A percentile compares a stretch with the other conserved stretches of the same genome.
Evolutionary conservation across 805 yeast genomes (phyloP).

Genomic region (Metschnikowia drakensbergensis): DNA sequence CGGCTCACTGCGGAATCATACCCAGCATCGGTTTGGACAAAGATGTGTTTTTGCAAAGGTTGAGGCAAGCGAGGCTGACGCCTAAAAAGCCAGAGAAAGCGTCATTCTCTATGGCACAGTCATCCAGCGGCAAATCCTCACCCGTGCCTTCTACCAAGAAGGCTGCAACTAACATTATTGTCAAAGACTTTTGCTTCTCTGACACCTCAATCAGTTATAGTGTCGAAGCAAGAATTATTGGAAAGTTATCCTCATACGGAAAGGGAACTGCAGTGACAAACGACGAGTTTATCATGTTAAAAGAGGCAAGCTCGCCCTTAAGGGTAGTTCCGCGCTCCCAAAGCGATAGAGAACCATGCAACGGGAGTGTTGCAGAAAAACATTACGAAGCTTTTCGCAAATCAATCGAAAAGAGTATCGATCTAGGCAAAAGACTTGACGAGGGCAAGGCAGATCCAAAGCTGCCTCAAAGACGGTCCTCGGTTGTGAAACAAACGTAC

Average conservation of each 20-base stretch:
- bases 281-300: conserved; percentile 25
- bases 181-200: conserved; percentile 25
- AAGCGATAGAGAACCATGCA: not conserved
- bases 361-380: conserved; percentile 13
- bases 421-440: conserved; percentile 7
- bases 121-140: not conserved
- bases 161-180: conserved; percentile 8
- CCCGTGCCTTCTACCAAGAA: conserved; percentile 1
- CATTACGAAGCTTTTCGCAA: conserved; percentile 18
- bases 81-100: conserved; percentile 8
- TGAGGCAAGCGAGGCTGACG: conserved; percentile 16
- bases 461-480: conserved; percentile 7
- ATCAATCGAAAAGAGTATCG: conserved; percentile 10
- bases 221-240: conserved; percentile 27
- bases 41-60: conserved; percentile 22
- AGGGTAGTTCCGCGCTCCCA: conserved; percentile 21
- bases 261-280: conserved; percentile 5
- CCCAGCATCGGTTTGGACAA: conserved; percentile 27
- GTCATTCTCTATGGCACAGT: not conserved
- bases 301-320: conserved; percentile 22
- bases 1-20: conserved; percentile 22
- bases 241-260: conserved; percentile 22
- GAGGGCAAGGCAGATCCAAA: conserved; percentile 5
- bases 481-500: conserved; percentile 18
- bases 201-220: conserved; percentile 29